Evolutionary conservation across 192 early-diverging fungal genomes (phyloP), one percentile per base, ranked within the genome.

Genomic region (Thamnidium elegans): DNA sequence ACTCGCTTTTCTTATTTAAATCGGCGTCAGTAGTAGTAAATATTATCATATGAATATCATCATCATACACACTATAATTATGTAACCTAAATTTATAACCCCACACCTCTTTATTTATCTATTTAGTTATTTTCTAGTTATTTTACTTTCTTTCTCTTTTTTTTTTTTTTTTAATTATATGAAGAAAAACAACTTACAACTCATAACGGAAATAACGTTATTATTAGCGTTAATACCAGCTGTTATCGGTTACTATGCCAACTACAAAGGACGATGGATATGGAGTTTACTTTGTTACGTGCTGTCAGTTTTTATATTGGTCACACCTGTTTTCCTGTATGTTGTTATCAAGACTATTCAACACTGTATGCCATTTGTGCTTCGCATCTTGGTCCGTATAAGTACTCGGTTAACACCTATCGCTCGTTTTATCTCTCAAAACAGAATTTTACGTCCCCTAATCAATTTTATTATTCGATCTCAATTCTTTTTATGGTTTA

Each of bases 401-500:
- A 68, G 47, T 59, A 58, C 30, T 36, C 26, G 50, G 2, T 23
- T 74, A 15, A 10, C 34, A 9, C 72, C 72, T n/a, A 52, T 74
- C 19, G 63, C 55, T n/a, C 23, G 17, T 4, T 65, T 53, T 19
- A 46, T 74, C 8, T 63, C 72, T 8, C n/a, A 68, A 17, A 69
- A 39, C 26, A 51, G 23, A 15, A 11, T 74, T 10, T 44, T 74
- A 47, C 67, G 72, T 3, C 72, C 72, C 13, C 10, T 59, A 11
- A 52, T 74, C 39, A 63, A 55, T 8, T n/a, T 46, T 39, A 36
- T 68, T 7, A 65, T 74, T 23, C 66, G 72, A 23, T 34, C 59
- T 36, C 43, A 44, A 20, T 74, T 74, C 44, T 74, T 74, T 30
- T 36, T 74, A 5, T 63, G 72, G 34, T 74, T 74, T 61, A 48